phyloP scores from a whole-genome alignment of 176 grass and related monocot genomes.

The Juncus effusus region DNA sequence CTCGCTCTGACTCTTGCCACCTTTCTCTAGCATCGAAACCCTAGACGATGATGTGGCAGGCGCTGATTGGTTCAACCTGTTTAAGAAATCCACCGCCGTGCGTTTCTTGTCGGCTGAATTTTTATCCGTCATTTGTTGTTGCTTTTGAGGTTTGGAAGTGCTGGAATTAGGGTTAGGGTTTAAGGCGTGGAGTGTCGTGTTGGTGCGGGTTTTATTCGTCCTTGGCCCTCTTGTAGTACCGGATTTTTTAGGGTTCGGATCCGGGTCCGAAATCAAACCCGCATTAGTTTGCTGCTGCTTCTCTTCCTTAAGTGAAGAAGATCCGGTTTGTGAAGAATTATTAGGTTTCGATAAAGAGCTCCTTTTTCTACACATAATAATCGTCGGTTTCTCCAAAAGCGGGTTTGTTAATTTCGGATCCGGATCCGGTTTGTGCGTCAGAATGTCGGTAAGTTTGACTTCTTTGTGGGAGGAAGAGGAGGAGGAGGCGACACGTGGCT shows the following conservation, averaged over 20 bases:
- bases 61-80: conserved; percentile 56
- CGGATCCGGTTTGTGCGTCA: conserved; percentile 35
- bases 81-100: conserved; percentile 68
- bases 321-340: conserved; percentile 12
- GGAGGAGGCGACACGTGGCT: conserved; percentile 7
- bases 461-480: conserved; percentile 7
- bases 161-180: conserved; percentile 22
- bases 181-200: conserved; percentile 22
- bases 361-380: conserved; percentile 71
- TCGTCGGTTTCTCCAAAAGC: conserved; percentile 50
- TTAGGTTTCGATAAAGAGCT: conserved; percentile 55
- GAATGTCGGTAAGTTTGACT: background rate
- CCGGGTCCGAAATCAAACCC: conserved; percentile 13
- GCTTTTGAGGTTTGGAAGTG: conserved; percentile 27
- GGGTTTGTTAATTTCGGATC: conserved; percentile 47
- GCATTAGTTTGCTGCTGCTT: conserved; percentile 26
- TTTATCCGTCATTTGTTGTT: conserved; percentile 22
- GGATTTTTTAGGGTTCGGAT: conserved; percentile 23
- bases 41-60: conserved; percentile 48
- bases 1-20: conserved; percentile 33
- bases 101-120: conserved; percentile 41
- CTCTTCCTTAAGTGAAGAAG: conserved; percentile 29
- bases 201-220: conserved; percentile 44
- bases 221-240: conserved; percentile 40
- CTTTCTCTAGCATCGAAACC: conserved; percentile 47